Base-by-base conservation (phyloP, 805 yeast genomes). In the Nakazawaea anatomiae region DNA sequence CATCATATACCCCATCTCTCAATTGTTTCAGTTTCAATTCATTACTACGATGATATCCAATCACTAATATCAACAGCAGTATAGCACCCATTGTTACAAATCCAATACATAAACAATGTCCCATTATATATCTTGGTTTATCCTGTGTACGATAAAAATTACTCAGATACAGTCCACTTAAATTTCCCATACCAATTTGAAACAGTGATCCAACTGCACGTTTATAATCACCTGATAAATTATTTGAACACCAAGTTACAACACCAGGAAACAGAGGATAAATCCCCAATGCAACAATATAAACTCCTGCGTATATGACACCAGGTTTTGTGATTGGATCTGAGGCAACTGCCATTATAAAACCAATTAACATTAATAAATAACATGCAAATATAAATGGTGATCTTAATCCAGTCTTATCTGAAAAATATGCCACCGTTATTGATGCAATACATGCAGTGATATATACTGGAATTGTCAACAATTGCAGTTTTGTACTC, bases 151-250 rank as follows among this genome's bases (percentile, higher is more conserved):
- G 55, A 57, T 67, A 70, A 53, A 68, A 63, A 49, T 68, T 68
- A 39, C 70, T 60, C 11, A 66, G 60, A 54, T 68, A 63, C 10
- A 70, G 69, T 42, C 73, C 73, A 44, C 68, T 65, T 40, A 70
- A 63, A 55, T 70, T 70, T 42, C 73, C 74, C 6, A 69, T 35
- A 4, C 73, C 73, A 44, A 70, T 70, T 42, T 69, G 74, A 40
- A 67, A 59, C 10, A 71, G 73, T 62, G 69, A 68, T 1, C 70
- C 73, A 44, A 69, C 63, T 3, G 73, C 71, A 39, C 73, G 55
- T 56, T 69, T 68, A 54, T 66, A 63, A 14, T 63, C 58, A 10
- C 71, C 72, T 1, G 70, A 55, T 42, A 70, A 57, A 50, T 70
- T 70, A 56, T 66, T 68, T 6, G 73, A 63, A 47, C 61, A 59